These are phyloP conservation scores for Saccharomyces pastorianus DNA, from an alignment of 1,139 yeast genomes.

Conservation along the genomic window DNA sequence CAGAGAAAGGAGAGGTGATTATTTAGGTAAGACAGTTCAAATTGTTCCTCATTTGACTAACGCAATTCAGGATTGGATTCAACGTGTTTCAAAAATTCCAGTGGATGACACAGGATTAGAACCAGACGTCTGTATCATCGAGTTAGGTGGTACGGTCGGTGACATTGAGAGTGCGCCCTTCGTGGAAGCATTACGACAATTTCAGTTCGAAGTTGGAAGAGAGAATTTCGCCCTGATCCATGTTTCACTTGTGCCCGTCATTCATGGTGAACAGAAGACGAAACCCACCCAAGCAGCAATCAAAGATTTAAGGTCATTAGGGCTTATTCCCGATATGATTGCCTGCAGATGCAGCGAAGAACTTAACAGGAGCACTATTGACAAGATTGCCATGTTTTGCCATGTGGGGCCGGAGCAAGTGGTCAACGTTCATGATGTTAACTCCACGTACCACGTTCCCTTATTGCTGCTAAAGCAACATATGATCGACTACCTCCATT, in stretches of 20 bases:
- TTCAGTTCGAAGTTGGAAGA: conserved; percentile 91
- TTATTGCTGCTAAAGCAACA: conserved; percentile 80
- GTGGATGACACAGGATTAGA: conserved; percentile 86
- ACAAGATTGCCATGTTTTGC: conserved; percentile 86
- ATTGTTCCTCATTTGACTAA: conserved; percentile 96
- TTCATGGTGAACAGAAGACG: conserved; percentile 97
- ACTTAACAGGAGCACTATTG: conserved; percentile 14
- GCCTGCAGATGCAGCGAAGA: conserved; percentile 93
- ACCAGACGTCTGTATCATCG: conserved; percentile 91
- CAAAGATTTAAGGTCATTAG: conserved; percentile 89
- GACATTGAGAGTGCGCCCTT: conserved; percentile 98
- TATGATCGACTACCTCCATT: conserved; percentile 64
- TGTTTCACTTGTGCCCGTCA: conserved; percentile 93
- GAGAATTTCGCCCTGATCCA: conserved; percentile 94
- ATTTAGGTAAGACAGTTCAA: conserved; percentile 96
- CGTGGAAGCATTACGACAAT: conserved; percentile 97
- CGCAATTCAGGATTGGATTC: conserved; percentile 98
- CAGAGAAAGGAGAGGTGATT: conserved; percentile 93
- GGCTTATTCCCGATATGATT: conserved; percentile 94
- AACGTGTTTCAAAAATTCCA: conserved; percentile 81
- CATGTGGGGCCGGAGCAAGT: conserved; percentile 98
- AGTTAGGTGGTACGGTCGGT: conserved; percentile 98
- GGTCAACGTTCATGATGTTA: conserved; percentile 92
- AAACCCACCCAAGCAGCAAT: conserved; percentile 99
- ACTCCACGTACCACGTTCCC: conserved; percentile 96